Percentiles rank a stretch among this genome's conserved stretches.
phyloP scores from a whole-genome alignment of 441 rosid species.

The Arabidopsis lyrata region DNA sequence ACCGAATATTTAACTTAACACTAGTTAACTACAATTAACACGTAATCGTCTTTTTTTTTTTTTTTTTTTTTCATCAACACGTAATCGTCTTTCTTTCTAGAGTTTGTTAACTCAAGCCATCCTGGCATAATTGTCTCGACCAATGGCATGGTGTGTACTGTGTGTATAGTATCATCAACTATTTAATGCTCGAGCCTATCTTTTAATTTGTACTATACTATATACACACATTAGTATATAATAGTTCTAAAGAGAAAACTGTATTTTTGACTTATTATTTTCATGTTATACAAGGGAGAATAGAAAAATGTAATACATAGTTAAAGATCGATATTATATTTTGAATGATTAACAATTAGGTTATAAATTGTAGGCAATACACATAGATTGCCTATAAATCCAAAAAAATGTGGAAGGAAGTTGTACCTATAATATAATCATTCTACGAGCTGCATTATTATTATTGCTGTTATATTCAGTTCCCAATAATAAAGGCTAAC shows the following conservation, averaged over 20 bases:
- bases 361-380: constrained; percentile 13
- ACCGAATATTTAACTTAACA: constrained; percentile 15
- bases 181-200: not conserved
- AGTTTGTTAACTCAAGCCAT: constrained; percentile 27
- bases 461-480: constrained; percentile 13
- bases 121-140: constrained; percentile 36
- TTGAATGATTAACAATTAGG: constrained; percentile 8
- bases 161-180: not conserved
- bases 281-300: not conserved
- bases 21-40: constrained; percentile 22
- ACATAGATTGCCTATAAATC: constrained; percentile 29
- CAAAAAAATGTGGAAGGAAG: constrained; percentile 34
- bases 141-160: constrained; percentile 8
- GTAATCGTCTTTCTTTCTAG: constrained; percentile 9
- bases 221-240: not conserved
- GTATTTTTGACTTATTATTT: not conserved
- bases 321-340: not conserved
- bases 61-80: too few species aligned
- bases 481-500: constrained; percentile 39
- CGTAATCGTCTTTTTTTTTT: constrained; percentile 17
- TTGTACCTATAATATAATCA: constrained; percentile 39
- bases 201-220: not conserved
- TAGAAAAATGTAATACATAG: not conserved
- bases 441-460: constrained; percentile 23
- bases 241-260: not conserved